Conservation (phyloP, 179 eudicot genomes). For the Pouteria campechiana region DNA sequence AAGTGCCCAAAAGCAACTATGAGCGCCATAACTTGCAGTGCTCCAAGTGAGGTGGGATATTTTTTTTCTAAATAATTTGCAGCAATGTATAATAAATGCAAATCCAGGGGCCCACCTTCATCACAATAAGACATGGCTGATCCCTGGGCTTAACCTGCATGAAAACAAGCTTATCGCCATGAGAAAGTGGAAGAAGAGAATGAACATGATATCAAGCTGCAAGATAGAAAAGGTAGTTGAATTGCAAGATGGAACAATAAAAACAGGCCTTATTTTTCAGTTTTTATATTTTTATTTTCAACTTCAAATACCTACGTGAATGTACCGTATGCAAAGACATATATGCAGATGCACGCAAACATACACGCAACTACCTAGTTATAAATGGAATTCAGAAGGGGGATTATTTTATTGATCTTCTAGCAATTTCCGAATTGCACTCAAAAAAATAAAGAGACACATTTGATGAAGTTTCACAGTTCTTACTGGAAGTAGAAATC, state of each 20-base stretch:
- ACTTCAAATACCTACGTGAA: background rate
- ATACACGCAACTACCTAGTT: no score
- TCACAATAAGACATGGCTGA: constrained; percentile 41
- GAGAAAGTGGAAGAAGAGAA: no score
- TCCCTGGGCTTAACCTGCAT: constrained; percentile 48
- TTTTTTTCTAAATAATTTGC: constrained; percentile 1
- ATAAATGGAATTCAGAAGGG: no score
- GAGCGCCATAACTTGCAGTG: constrained; percentile 1
- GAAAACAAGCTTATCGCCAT: constrained; percentile 2
- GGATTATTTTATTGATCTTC: no score
- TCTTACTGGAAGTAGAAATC: no score
- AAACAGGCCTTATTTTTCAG: background rate
- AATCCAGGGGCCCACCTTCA: constrained; percentile 52
- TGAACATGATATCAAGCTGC: background rate
- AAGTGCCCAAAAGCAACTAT: background rate
- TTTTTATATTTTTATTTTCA: background rate
- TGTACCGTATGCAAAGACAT: background rate
- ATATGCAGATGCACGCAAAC: background rate
- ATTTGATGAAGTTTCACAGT: no score
- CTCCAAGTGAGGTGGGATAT: no score
- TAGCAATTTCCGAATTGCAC: no score
- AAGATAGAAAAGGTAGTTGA: no score
- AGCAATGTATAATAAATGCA: background rate
- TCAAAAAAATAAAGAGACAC: no score
- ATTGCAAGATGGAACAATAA: no score